Conservation (phyloP, 169 alveolate genomes). For the Cryptosporidium tyzzeri region DNA sequence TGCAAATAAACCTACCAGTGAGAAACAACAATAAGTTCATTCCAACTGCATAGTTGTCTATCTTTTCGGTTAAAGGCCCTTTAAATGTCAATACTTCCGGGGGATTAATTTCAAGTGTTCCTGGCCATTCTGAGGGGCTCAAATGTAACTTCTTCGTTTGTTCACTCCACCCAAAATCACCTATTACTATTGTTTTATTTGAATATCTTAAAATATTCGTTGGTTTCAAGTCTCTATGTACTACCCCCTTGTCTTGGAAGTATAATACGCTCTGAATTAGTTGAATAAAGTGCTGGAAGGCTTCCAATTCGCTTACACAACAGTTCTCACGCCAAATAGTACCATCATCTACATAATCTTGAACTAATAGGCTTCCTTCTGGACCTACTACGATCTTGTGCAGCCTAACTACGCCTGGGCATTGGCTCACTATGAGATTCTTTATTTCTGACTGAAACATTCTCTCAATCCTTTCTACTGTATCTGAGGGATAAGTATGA, state of each 20-base stretch:
- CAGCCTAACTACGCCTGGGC: conserved; percentile 86
- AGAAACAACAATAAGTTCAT: conserved; percentile 84
- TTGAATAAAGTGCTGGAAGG: conserved; percentile 84
- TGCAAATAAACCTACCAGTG: conserved; percentile 85
- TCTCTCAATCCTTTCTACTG: conserved; percentile 82
- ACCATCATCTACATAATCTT: conserved; percentile 86
- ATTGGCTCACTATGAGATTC: conserved; percentile 84
- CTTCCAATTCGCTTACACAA: conserved; percentile 81
- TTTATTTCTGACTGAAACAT: conserved; percentile 85
- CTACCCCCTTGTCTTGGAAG: conserved; percentile 82
- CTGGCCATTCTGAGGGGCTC: conserved; percentile 87
- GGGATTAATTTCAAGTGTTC: conserved; percentile 87
- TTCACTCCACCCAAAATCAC: conserved; percentile 89
- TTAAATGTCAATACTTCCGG: conserved; percentile 85
- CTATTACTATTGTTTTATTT: conserved; percentile 81
- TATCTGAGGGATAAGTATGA: conserved; percentile 82
- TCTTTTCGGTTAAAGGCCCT: conserved; percentile 86
- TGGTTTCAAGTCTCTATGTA: conserved; percentile 85
- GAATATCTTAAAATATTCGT: conserved; percentile 82
- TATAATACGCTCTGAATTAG: conserved; percentile 83
- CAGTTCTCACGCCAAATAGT: conserved; percentile 85
- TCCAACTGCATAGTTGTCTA: conserved; percentile 87
- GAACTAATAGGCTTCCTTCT: conserved; percentile 85
- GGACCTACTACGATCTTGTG: conserved; percentile 84
- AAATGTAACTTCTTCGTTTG: conserved; percentile 79